Percentiles rank a stretch among this genome's conserved stretches.
Evolutionary conservation across 2,329 filamentous ascomycete genomes (phyloP).

Genomic region (Phyllosticta citrichinensis): DNA sequence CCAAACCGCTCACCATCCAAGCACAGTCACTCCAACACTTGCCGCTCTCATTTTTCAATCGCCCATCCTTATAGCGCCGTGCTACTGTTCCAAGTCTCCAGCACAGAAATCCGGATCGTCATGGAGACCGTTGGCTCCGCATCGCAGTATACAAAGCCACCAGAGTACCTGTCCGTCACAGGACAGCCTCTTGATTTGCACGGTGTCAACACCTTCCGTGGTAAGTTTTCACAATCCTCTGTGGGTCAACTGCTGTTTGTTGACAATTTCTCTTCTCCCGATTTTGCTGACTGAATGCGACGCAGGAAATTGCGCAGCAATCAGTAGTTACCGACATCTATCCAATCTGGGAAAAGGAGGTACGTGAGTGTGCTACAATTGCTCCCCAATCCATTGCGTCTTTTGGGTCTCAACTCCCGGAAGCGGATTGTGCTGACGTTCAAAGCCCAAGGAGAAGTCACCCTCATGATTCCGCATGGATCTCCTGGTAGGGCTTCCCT

Average conservation of each 20-base stretch:
- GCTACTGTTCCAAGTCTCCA: not conserved
- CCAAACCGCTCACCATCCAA: no score
- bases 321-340: slow-evolving; percentile 23
- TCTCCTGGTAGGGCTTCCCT: not conserved
- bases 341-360: slow-evolving; percentile 28
- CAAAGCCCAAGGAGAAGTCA: slow-evolving; percentile 3
- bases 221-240: slow-evolving; percentile 10
- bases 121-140: not conserved
- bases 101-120: not conserved
- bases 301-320: slow-evolving; percentile 24
- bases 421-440: not conserved
- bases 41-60: no score
- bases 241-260: not conserved
- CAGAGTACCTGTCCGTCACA: slow-evolving; percentile 17
- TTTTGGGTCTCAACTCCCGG: not conserved
- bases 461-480: not conserved
- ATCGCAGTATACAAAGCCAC: not conserved
- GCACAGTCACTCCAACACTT: no score
- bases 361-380: slow-evolving; percentile 10
- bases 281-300: not conserved
- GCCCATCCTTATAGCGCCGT: not conserved
- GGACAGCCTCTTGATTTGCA: slow-evolving; percentile 18
- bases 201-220: slow-evolving; percentile 16
- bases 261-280: not conserved
- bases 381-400: not conserved